Base-by-base conservation (phyloP, 2,329 filamentous ascomycete genomes). In the Stagonosporopsis cucurbitacearum region DNA sequence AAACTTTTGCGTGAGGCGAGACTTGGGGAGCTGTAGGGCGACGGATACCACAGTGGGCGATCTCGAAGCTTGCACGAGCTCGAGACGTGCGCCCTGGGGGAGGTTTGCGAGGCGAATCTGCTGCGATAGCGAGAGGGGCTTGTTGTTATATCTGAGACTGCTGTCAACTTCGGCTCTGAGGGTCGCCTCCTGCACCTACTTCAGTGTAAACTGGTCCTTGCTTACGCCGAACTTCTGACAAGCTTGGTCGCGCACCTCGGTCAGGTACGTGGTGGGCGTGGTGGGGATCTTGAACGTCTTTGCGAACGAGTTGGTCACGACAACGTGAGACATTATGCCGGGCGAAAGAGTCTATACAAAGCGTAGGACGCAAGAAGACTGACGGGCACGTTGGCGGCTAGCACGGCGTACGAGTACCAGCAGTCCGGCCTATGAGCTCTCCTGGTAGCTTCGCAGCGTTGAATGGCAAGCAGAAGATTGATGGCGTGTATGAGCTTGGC, bases 21-120 rank as follows among this genome's bases (percentile, higher is more conserved):
- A 85, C 32, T 88, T 83, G 3, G 92, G 91, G 25, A 97, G 80
- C 71, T 96, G 91, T 12, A 99, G 80, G n/a, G 91, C 94, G 37
- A 99, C 89, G 36, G 89, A 92, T 52, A 99, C 89, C 43, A 89
- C 89, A 1, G 91, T 88, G 0, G 93, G 89, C 0, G 92, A 95
- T 54, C 91, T 90, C 41, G 93, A 95, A 56, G 89, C 88, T 71
- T 91, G 88, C 20, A 97, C 89, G 45, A 99, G 89, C 72, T 98
- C 93, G 55, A 99, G 86, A 72, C 96, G 96, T 56, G 95, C 94
- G 59, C 95, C 95, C 33, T 91, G 85, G 12, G 84, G 82, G 6
- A 99, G 87, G 45, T 92, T 91, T 5, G 92, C 89, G 25, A 94
- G 86, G 43, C 94, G 88, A 73, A 93, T 91, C 37, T 91, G 89